phyloP scores from a whole-genome alignment of 805 yeast genomes.

The Spathaspora passalidarum region DNA sequence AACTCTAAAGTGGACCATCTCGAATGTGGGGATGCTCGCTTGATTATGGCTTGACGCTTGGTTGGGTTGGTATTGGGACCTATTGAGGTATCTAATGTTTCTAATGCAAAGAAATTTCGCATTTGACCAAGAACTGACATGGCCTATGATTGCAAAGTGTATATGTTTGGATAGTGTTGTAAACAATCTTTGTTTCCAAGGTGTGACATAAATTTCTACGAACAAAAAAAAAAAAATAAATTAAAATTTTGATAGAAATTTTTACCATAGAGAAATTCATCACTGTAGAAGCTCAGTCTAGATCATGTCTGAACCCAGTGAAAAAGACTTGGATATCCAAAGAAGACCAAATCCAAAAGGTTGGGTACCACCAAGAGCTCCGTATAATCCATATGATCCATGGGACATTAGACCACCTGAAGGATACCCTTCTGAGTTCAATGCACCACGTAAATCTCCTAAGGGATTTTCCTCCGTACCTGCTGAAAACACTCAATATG shows the following conservation, averaged over 20 bases:
- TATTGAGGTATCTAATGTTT: slow-evolving; percentile 51
- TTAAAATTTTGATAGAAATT: neutral
- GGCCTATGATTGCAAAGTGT: too few relatives aligned
- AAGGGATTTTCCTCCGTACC: slow-evolving; percentile 57
- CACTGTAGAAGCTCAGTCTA: neutral
- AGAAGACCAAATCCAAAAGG: slow-evolving; percentile 75
- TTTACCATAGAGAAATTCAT: neutral
- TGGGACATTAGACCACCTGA: slow-evolving; percentile 72
- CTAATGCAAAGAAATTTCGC: slow-evolving; percentile 43
- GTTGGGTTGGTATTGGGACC: slow-evolving; percentile 33
- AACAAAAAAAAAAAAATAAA: neutral
- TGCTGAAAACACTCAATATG: slow-evolving; percentile 62
- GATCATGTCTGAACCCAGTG: slow-evolving; percentile 2
- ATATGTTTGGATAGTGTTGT: neutral
- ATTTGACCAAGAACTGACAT: slow-evolving; percentile 13
- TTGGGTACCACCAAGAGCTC: slow-evolving; percentile 79
- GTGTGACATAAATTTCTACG: neutral
- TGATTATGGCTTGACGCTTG: slow-evolving; percentile 28
- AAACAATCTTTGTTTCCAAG: neutral
- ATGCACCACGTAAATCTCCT: slow-evolving; percentile 60
- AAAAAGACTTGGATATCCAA: slow-evolving; percentile 28
- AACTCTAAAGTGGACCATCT: slow-evolving; percentile 81
- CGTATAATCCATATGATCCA: slow-evolving; percentile 84
- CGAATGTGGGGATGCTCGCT: slow-evolving; percentile 37
- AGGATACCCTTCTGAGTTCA: slow-evolving; percentile 83